Evolutionary conservation across 805 yeast species (phyloP).

Genomic region (Ogataea methanolica): DNA sequence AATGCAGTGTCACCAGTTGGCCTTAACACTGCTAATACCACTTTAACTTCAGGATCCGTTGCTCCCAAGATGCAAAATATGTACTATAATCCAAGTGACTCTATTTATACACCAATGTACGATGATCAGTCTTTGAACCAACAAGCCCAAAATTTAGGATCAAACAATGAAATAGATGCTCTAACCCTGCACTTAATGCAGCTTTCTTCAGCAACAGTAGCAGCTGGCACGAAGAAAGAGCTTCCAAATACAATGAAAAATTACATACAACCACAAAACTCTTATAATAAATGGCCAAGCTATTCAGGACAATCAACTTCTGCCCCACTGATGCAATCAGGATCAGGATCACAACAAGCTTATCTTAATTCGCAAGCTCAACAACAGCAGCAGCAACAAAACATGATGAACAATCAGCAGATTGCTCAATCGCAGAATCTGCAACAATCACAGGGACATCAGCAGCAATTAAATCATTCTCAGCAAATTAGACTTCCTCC

Average conservation of each 20-base stretch:
- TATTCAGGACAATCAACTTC: conserved; percentile 10
- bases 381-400: conserved; percentile 3
- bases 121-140: background rate
- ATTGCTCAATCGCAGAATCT: conserved; percentile 5
- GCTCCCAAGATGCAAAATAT: background rate
- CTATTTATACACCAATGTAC: background rate
- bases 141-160: no score
- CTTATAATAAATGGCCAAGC: conserved; percentile 14
- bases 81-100: background rate
- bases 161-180: conserved; percentile 17
- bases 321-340: conserved; percentile 2
- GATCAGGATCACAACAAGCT: conserved; percentile 7
- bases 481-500: conserved; percentile 3
- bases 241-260: background rate
- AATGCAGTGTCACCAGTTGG: conserved; percentile 9
- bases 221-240: background rate
- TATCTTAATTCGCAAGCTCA: conserved; percentile 5
- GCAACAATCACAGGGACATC: background rate
- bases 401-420: conserved; percentile 3
- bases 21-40: conserved; percentile 9
- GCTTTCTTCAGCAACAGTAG: conserved; percentile 3
- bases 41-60: conserved; percentile 2
- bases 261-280: conserved; percentile 5
- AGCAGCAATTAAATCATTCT: background rate
- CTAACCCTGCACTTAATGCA: conserved; percentile 24